Evolutionary conservation across 352 stramenopile species (phyloP), one percentile per base, ranked within the genome.

Genomic region (Globisporangium echinulatum): DNA sequence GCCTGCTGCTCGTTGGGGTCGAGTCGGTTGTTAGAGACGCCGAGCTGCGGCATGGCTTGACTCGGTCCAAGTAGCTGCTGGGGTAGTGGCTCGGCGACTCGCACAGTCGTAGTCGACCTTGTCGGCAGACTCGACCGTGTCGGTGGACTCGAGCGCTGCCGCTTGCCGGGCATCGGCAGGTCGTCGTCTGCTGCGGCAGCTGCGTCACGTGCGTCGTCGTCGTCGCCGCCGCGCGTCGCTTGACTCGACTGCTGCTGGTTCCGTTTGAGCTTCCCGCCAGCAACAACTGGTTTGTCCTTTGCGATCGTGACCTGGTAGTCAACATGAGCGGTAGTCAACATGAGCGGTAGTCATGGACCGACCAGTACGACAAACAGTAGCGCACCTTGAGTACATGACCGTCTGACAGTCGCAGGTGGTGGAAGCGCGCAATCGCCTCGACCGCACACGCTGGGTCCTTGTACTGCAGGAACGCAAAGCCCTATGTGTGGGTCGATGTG

Each of bases 391-490:
- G 75, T 38, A 90, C 64, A 47, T 91, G 81, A 38, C 83, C 83
- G 56, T 92, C 83, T 7, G 69, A 64, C 40, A 92, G 68, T 56
- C 68, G 77, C 49, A 74, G 74, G 37, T 77, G 74, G 54, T 92
- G 80, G 51, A 90, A 75, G 43, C 74, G 79, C 19, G 75, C 61
- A 56, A 92, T 92, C 8, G 83, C 83, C 39, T 58, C 63, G 9
- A 54, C 48, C 7, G 83, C 81, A 44, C 80, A 69, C 0, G 56
- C 50, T 0, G 71, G 56, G 51, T 88, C 70, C 54, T 87, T 79
- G 48, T 88, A 92, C 51, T 92, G 77, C 19, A 92, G 52, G 36
- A 92, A 92, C 38, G 83, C 83, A 62, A 92, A 92, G 14, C 83
- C 83, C 82, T 88, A 39, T 19, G 25, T 15, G 36, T 13, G 9